Conservation (phyloP, 148 eudicot genomes). For the Silene uniflora region DNA sequence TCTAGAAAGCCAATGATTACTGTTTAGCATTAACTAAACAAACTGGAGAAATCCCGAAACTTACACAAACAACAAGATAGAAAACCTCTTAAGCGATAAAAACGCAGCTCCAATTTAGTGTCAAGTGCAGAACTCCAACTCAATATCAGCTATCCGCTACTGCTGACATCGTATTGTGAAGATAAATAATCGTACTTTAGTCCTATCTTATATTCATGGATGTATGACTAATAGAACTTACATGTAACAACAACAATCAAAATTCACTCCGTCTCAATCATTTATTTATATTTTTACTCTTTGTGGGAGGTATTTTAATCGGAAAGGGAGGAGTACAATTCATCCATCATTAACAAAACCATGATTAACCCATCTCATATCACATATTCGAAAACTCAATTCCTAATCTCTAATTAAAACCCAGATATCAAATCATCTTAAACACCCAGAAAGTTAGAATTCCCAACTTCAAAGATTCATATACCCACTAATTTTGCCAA, state of each 20-base stretch:
- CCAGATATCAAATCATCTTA: background rate
- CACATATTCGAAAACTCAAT: background rate
- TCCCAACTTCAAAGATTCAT: background rate
- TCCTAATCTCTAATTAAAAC: background rate
- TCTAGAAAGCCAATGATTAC: background rate
- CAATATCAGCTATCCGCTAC: background rate
- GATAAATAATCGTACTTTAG: background rate
- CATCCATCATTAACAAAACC: background rate
- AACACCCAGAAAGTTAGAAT: background rate
- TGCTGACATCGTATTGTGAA: background rate
- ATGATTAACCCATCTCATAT: background rate
- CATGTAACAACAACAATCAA: background rate
- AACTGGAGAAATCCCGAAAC: background rate
- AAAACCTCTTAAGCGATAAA: slow-evolving; percentile 7
- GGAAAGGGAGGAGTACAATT: too few relatives aligned
- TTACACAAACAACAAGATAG: background rate
- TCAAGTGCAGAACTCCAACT: background rate
- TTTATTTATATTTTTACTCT: too few relatives aligned
- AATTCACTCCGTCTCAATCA: background rate
- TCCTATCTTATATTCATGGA: background rate
- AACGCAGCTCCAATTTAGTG: background rate
- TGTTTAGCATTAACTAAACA: background rate
- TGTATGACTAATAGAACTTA: background rate
- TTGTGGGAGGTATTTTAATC: too few relatives aligned
- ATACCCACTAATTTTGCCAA: background rate